Evolutionary conservation across 2,329 filamentous ascomycete species (phyloP), one percentile per base, ranked within the genome.

Genomic region (Pezicula carpinea): DNA sequence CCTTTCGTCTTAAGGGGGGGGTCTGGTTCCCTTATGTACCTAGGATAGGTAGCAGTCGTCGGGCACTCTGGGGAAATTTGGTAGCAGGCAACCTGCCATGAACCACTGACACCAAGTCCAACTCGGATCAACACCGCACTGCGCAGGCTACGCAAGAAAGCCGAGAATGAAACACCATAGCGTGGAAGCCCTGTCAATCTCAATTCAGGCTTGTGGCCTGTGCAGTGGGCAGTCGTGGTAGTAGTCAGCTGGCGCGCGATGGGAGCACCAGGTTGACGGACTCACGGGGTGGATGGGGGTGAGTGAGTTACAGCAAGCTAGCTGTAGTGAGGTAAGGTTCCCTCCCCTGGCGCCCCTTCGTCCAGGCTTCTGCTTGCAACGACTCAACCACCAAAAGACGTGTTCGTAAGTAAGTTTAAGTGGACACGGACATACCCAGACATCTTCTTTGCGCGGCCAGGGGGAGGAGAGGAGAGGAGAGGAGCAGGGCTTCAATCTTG

Each of bases 161-260:
- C 52, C 54, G 41, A 53, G 51, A 58, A 59, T 60, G 58, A 61
- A 61, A 61, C 59, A 60, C 53, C 51, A 59, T 60, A 60, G 59
- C 57, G 59, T 60, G 59, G 59, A 49, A 53, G 53, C 48, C 59
- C 52, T 60, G 57, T 50, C 48, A 50, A 47, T 39, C 46, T 29
- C n/a, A 19, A 29, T 29, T 29, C 26, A 29, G n/a, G 38, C 22
- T 22, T 26, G 47, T 50, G 21, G 39, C 43, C 45, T 50, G 40
- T 39, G 34, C 32, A 21, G 26, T n/a, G n/a, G n/a, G n/a, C n/a
- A n/a, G n/a, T n/a, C n/a, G n/a, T 32, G 10, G 15, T 18, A 6
- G 35, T 40, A 23, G 38, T 40, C 38, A 23, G 38, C 19, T 40
- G 38, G 38, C 38, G 38, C 38, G 18, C 21, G 22, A 40, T 22